Base-by-base conservation (phyloP, 306 rosid genomes). In the Quercus glauca region DNA sequence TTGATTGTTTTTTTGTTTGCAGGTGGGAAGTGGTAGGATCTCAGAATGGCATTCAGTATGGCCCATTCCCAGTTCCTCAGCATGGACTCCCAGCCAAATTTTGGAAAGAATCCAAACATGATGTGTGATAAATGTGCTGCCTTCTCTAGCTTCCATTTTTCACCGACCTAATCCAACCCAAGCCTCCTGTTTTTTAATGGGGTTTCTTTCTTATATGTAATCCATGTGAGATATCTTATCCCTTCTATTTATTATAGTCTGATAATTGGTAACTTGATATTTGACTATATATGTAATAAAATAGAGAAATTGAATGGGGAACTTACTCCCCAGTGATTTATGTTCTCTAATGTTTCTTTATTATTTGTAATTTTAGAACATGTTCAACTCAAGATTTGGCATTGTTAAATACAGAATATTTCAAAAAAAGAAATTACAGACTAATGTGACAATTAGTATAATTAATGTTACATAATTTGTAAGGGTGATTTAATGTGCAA, bases 11-110 rank as follows among this genome's bases (percentile, higher is more conserved):
- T 73, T 83, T 58, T 78, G 37, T 60, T 87, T 86, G 83, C 87
- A 94, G 98, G 91, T 94, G 97, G 96, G 87, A 94, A 74, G 90
- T 90, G 20, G 88, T 84, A 86, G 97, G 82, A 87, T 56, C 79
- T 73, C 49, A 85, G 55, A 86, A 82, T 35, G 97, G 96, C 78
- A 82, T 92, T 86, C 89, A 92, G 75, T 94, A 92, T 70, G 84
- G 94, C 80, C 98, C 98, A 82, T 94, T 94, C 80, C 98, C 98
- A 79, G 88, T 94, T 31, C 98, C 98, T 55, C 69, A 73, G 59
- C 79, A 90, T 75, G 98, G 98, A 57, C 89, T 94, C 68, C 98
- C 92, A 28, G 82, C 93, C 82, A 90, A 87, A 92, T 91, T 94
- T 90, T 80, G 89, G 92, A 90, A 69, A 69, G 85, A 88, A 84